Evolutionary conservation across 2,329 filamentous ascomycete species (phyloP).

Genomic region (Chaetomiaceae sp.): DNA sequence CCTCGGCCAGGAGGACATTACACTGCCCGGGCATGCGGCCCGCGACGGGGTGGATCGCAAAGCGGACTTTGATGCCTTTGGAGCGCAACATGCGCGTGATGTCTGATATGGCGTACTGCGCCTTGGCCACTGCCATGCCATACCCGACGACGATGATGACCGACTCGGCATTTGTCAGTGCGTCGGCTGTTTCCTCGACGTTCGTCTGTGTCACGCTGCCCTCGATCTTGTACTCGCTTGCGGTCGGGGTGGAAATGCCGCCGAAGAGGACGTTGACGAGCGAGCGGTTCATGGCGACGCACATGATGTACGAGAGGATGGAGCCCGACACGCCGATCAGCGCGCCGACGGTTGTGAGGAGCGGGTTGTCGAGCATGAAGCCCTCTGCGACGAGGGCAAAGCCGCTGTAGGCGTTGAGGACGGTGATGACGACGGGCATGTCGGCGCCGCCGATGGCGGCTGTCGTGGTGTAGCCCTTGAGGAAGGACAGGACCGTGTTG

Average conservation of each 20-base stretch:
- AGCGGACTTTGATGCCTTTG: slow-evolving; percentile 75
- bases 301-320: slow-evolving; percentile 83
- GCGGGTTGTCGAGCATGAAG: slow-evolving; percentile 83
- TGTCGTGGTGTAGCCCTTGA: slow-evolving; percentile 84
- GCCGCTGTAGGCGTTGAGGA: slow-evolving; percentile 85
- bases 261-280: slow-evolving; percentile 88
- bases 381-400: slow-evolving; percentile 88
- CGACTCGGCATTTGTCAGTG: slow-evolving; percentile 69
- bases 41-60: slow-evolving; percentile 86
- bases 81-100: slow-evolving; percentile 70
- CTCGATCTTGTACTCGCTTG: slow-evolving; percentile 69
- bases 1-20: slow-evolving; percentile 85
- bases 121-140: slow-evolving; percentile 91
- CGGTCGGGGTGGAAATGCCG: slow-evolving; percentile 63
- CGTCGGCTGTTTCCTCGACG: slow-evolving; percentile 75
- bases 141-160: slow-evolving; percentile 91
- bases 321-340: slow-evolving; percentile 86
- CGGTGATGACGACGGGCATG: slow-evolving; percentile 89
- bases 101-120: slow-evolving; percentile 84
- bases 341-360: slow-evolving; percentile 79
- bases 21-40: slow-evolving; percentile 92
- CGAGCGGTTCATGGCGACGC: slow-evolving; percentile 86
- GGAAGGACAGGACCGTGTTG: slow-evolving; percentile 73
- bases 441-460: slow-evolving; percentile 88
- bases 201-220: slow-evolving; percentile 74